Percentiles rank a stretch among this genome's conserved stretches.
Evolutionary conservation across 2,329 filamentous ascomycete genomes (phyloP).

Genomic region (Apiospora phragmitis): DNA sequence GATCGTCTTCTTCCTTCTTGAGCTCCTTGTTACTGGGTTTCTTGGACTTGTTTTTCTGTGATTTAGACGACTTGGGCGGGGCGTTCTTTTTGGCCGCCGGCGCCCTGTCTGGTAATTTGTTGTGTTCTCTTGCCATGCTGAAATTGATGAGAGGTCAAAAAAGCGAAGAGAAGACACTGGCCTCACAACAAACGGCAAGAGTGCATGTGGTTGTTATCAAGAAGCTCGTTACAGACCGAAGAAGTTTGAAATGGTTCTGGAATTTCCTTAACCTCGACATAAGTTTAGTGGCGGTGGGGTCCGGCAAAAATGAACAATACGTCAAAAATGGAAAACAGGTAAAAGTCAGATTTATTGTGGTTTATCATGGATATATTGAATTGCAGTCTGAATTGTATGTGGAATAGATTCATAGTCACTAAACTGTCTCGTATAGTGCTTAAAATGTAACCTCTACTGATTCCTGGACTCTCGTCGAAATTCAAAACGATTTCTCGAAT

Average conservation of each 20-base stretch:
- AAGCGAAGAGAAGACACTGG: neutral
- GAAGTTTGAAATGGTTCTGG: neutral
- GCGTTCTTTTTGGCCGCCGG: neutral
- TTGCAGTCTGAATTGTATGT: neutral
- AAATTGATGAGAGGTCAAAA: neutral
- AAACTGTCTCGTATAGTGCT: neutral
- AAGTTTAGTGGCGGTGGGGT: slow-evolving; percentile 1
- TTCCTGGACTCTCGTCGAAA: slow-evolving; percentile 54
- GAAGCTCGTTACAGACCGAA: neutral
- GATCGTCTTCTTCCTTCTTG: neutral
- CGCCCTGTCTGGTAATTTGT: neutral
- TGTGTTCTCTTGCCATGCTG: neutral
- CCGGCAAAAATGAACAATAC: neutral
- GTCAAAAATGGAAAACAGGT: neutral
- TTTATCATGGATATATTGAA: neutral
- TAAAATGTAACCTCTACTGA: slow-evolving; percentile 58
- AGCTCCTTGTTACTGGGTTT: neutral
- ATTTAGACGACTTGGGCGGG: neutral
- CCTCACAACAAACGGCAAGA: neutral
- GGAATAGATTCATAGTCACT: neutral
- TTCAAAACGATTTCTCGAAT: slow-evolving; percentile 57
- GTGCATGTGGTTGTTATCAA: neutral
- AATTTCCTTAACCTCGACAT: neutral
- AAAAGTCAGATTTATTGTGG: neutral
- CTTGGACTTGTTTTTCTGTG: neutral